Base-by-base conservation (phyloP, 768 basidiomycete species). In the Cubamyces sp. region DNA sequence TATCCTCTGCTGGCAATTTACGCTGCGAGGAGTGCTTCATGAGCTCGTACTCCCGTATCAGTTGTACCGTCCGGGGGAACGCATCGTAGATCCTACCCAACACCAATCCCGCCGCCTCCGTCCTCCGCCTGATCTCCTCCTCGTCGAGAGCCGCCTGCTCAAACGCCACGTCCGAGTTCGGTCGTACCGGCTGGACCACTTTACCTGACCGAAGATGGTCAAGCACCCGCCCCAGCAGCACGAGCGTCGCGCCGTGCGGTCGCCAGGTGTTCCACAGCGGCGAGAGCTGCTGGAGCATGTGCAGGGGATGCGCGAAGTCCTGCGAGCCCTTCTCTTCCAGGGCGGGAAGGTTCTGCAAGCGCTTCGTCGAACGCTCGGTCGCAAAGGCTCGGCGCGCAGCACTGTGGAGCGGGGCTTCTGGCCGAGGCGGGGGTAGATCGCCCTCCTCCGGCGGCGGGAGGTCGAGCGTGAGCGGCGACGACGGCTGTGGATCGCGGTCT, bases 211-310 rank as follows among this genome's bases (percentile, higher is more conserved):
- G 74, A 25, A 92, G 77, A 49, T 79, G 79, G 16, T 72, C 67
- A 12, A 87, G 65, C 2, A 81, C 82, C 5, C 75, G 69, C 26
- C 80, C 72, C 49, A 92, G 71, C 9, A 84, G 67, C 2, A 74
- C 72, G 56, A 88, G 70, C 5, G 84, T 78, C 48, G 75, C 75
- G 26, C 64, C 70, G 68, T 90, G 88, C n/a, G 87, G 84, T 46
- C 77, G 78, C 91, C 90, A 92, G 47, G 75, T 70, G 49, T 84
- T 81, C 84, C 87, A 89, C 23, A 78, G 72, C 12, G 90, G 87
- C 5, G 86, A 80, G 55, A 88, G 80, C 61, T 84, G 82, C 65
- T 86, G 84, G 4, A 92, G 77, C 40, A 87, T 72, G 62, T 83
- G 79, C 39, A 92, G 75, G 6, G 84, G 78, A 68, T 84, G 81